phyloP scores from a whole-genome alignment of 345 rosid species.

The Barbarea vulgaris region DNA sequence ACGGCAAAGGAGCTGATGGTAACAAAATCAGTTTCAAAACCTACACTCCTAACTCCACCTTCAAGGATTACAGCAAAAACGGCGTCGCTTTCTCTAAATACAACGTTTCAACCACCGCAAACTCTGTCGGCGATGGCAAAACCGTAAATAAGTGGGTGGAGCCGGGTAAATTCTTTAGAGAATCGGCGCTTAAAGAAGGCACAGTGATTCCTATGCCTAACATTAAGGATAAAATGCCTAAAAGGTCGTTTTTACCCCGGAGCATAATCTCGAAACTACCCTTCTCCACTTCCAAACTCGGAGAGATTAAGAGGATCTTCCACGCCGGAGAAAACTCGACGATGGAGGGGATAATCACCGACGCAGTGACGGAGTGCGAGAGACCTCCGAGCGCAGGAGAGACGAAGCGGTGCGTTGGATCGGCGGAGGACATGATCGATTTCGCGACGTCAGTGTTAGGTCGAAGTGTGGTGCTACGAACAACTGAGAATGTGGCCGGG shows the following conservation, averaged over 20 bases:
- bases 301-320: constrained; percentile 53
- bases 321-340: constrained; percentile 67
- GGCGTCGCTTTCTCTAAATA: constrained; percentile 52
- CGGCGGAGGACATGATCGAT: constrained; percentile 83
- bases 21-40: constrained; percentile 49
- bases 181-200: constrained; percentile 58
- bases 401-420: constrained; percentile 74
- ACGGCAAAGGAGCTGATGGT: constrained; percentile 51
- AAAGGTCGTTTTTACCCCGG: constrained; percentile 84
- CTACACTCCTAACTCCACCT: constrained; percentile 56
- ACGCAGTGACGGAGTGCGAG: constrained; percentile 68
- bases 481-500: constrained; percentile 61
- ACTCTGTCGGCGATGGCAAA: constrained; percentile 43
- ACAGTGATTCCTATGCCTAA: constrained; percentile 79
- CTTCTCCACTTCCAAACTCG: constrained; percentile 50
- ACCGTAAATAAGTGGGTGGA: constrained; percentile 70
- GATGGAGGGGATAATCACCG: constrained; percentile 54
- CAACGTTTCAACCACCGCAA: constrained; percentile 25
- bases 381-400: constrained; percentile 68
- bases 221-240: constrained; percentile 82
- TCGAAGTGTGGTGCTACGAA: constrained; percentile 51
- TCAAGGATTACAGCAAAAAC: constrained; percentile 55
- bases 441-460: constrained; percentile 69
- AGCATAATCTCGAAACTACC: constrained; percentile 59
- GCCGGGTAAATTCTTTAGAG: constrained; percentile 87